Evolutionary conservation across 495 filamentous ascomycete species (phyloP), one percentile per base, ranked within the genome.

Genomic region (Cercophora scortea): DNA sequence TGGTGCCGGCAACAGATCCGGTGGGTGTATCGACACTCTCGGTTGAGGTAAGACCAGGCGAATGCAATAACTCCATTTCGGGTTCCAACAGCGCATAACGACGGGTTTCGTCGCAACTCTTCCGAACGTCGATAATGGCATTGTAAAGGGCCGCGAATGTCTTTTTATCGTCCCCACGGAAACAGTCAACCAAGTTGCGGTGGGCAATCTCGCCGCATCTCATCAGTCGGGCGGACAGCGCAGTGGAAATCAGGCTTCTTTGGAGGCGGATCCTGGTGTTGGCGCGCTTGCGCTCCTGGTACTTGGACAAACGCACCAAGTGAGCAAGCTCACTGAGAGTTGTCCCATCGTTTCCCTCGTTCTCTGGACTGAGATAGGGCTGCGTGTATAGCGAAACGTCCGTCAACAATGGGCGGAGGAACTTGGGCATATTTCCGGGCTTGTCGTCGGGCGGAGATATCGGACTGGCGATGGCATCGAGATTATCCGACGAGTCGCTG

Each of bases 121-220:
- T 87, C 68, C 86, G 81, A 46, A 96, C 85, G 70, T 95, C 89
- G 71, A 90, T 84, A 54, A 95, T 77, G 46, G 89, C 86, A 74
- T 92, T 88, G 67, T 91, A 95, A 44, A 96, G 74, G 61, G 80
- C 80, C 49, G 86, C 86, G 71, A 98, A 98, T 58, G 78, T 84
- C 60, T 83, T 83, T 73, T 93, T 95, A 68, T 96, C 89, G 64
- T 95, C 91, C 45, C 86, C 83, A 59, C 86, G 87, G 68, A 95
- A 89, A 62, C 82, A 81, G 61, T 98, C 91, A 57, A 93, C 88
- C 61, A 98, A 73, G 56, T 86, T 88, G 15, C 86, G 80, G 68
- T 93, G 85, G 47, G 87, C 82, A 42, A 87, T 80, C 59, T 87
- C 83, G 49, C 87, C 86, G 54, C 85, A 84, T 53, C 88, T 82